Evolutionary conservation across 163 green algal species (phyloP), one percentile per base, ranked within the genome.

Genomic region (Chloroidium sp.): DNA sequence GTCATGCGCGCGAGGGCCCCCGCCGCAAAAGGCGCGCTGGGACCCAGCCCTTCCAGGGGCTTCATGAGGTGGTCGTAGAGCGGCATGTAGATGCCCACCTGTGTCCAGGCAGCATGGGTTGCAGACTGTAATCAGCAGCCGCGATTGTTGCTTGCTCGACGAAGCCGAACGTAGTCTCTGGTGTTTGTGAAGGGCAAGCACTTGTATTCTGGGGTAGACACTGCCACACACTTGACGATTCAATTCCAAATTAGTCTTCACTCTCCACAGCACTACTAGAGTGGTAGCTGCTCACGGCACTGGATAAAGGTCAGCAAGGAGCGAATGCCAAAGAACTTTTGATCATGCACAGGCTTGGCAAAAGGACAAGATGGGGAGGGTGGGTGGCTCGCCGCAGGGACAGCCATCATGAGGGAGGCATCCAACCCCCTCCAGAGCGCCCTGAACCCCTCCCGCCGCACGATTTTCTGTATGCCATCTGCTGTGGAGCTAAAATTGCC

Each of bases 31-130:
- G 96, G 93, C 1, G 93, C 89, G 69, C 75, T 74, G 62, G 62
- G 14, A 14, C 80, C 80, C 2, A 62, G 75, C 1, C 4, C 69
- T 0, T 74, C 80, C 62, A 88, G 81, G 4, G 82, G 6, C 12
- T 83, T 78, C 62, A 93, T 72, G 6, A 97, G 80, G 58, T 86
- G 78, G 83, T 99, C 96, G 83, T 99, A 99, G 36, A 97, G 82
- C 0, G 96, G 96, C 78, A 98, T 87, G 86, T 98, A 98, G 76
- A 99, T 95, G 13, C 94, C 95, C 0, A 97, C 87, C 81, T 89
- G 80, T 2, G 64, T 59, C 14, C 1, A 72, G 36, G 36, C 36
- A 36, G 36, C 36, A 36, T 36, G 36, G 36, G 36, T 36, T 36
- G 36, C 36, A 36, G 36, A 36, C 36, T 36, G 36, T 36, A 36